A percentile compares a stretch with the other conserved stretches of the same genome.
Conservation (phyloP, 2,329 filamentous ascomycete species). For the Coniella lustricola region DNA sequence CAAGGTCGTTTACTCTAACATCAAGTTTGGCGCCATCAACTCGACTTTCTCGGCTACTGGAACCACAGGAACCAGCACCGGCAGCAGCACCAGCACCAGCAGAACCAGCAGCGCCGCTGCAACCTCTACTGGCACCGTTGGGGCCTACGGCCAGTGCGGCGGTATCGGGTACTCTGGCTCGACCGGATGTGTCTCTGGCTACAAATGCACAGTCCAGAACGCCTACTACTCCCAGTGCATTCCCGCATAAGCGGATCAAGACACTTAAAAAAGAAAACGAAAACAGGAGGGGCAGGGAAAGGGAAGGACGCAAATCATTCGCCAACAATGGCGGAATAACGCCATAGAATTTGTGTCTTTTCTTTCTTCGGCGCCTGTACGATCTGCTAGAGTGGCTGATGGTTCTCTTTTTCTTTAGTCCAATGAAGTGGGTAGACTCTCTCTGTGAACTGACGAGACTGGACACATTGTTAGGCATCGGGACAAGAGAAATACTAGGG, state of each 20-base stretch:
- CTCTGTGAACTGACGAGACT: neutral
- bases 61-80: neutral
- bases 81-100: slow-evolving; percentile 12
- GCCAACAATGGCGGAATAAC: too few species aligned
- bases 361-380: too few species aligned
- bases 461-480: neutral
- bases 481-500: too few species aligned
- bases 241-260: neutral
- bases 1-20: slow-evolving; percentile 52
- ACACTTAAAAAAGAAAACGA: too few species aligned
- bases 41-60: slow-evolving; percentile 35
- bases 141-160: slow-evolving; percentile 7
- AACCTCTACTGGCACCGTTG: neutral
- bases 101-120: too few species aligned
- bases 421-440: too few species aligned
- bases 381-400: neutral
- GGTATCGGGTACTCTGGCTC: slow-evolving; percentile 2
- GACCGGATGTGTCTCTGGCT: slow-evolving; percentile 7
- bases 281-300: too few species aligned
- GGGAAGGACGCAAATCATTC: too few species aligned
- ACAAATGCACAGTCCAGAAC: slow-evolving; percentile 9
- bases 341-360: neutral
- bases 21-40: slow-evolving; percentile 49
- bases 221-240: slow-evolving; percentile 11
- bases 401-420: too few species aligned